phyloP scores from a whole-genome alignment of 768 basidiomycete genomes.

The Podaxis rugospora region DNA sequence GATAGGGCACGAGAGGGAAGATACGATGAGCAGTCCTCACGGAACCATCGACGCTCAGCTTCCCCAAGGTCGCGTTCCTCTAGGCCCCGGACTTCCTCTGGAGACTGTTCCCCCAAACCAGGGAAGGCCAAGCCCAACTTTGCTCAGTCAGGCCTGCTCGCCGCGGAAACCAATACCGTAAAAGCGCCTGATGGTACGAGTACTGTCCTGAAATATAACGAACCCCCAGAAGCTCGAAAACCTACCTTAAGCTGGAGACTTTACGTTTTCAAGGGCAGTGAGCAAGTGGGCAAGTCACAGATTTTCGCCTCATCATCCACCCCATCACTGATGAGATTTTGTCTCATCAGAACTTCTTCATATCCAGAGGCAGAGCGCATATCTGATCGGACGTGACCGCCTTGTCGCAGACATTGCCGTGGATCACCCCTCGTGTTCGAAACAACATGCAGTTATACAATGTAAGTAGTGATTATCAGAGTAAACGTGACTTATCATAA shows the following conservation, averaged over 20 bases:
- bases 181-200: constrained; percentile 68
- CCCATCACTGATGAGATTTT: not conserved
- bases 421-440: constrained; percentile 96
- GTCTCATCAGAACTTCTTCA: constrained; percentile 74
- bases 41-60: constrained; percentile 46
- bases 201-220: constrained; percentile 93
- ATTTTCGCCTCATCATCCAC: not conserved
- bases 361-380: constrained; percentile 91
- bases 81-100: constrained; percentile 40
- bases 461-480: constrained; percentile 41
- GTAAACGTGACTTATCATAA: constrained; percentile 7
- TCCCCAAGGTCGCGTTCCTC: constrained; percentile 51
- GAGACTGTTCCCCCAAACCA: constrained; percentile 15
- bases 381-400: constrained; percentile 87
- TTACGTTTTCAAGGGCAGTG: constrained; percentile 95
- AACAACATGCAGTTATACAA: constrained; percentile 97
- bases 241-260: constrained; percentile 87
- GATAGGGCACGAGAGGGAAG: constrained; percentile 24
- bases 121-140: constrained; percentile 87
- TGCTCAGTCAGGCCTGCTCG: constrained; percentile 80
- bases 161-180: constrained; percentile 94
- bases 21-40: constrained; percentile 25
- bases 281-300: constrained; percentile 75
- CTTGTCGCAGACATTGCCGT: constrained; percentile 83
- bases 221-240: constrained; percentile 96